Conservation (phyloP, 2,329 filamentous ascomycete species). For the Westerdykella ornata region DNA sequence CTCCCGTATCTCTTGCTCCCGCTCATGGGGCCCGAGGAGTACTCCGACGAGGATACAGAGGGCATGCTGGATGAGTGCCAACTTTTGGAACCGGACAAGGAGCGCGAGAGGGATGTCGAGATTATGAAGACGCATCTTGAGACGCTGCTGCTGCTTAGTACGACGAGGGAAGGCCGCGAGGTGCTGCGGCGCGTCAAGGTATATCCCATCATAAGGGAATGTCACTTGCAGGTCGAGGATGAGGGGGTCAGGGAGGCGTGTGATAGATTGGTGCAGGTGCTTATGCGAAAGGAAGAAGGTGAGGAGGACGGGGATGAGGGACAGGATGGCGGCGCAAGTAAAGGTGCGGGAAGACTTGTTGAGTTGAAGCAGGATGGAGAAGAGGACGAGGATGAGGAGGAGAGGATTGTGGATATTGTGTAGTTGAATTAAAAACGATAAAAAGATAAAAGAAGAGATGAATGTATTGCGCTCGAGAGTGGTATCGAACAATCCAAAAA, state of each 20-base stretch:
- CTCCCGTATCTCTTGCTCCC: constrained; percentile 85
- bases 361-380: constrained; percentile 21
- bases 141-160: constrained; percentile 75
- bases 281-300: constrained; percentile 71
- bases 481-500: too few species aligned
- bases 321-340: constrained; percentile 17
- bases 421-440: background rate
- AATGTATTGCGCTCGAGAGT: too few species aligned
- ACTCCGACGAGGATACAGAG: constrained; percentile 75
- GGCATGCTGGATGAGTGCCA: constrained; percentile 87
- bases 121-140: constrained; percentile 86
- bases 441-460: too few species aligned
- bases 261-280: constrained; percentile 80
- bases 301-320: constrained; percentile 45
- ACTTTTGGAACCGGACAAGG: constrained; percentile 81
- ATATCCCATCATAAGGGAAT: constrained; percentile 83
- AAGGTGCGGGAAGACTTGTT: constrained; percentile 19
- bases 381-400: constrained; percentile 30
- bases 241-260: constrained; percentile 77
- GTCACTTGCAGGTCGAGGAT: constrained; percentile 69
- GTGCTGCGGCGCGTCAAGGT: constrained; percentile 69
- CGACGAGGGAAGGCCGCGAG: constrained; percentile 67
- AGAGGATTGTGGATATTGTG: constrained; percentile 33
- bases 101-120: constrained; percentile 66
- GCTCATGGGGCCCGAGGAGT: constrained; percentile 81